These are phyloP conservation scores for Aegilops tauschii DNA, from an alignment of 176 grass and related monocot species.

Conservation along the genomic window DNA sequence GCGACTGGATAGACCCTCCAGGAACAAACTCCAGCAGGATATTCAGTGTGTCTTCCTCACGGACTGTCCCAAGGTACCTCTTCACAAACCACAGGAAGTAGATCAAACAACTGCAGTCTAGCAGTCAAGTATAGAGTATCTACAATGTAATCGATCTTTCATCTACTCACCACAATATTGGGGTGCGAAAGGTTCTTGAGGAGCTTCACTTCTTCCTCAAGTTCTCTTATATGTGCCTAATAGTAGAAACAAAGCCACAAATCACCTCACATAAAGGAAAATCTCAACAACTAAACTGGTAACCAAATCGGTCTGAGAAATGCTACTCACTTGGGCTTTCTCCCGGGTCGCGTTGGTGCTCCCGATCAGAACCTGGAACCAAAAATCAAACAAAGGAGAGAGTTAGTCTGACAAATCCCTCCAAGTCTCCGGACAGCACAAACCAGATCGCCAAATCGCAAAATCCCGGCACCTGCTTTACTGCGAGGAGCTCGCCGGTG, in stretches of 20 bases:
- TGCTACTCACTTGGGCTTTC: slow-evolving; percentile 83
- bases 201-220: slow-evolving; percentile 99
- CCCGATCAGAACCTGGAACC: slow-evolving; percentile 76
- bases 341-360: slow-evolving; percentile 78
- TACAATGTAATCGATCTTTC: neutral
- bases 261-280: slow-evolving; percentile 8
- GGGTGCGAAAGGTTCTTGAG: slow-evolving; percentile 90
- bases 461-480: slow-evolving; percentile 63
- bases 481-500: slow-evolving; percentile 91
- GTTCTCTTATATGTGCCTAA: slow-evolving; percentile 89
- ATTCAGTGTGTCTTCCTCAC: slow-evolving; percentile 87
- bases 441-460: neutral
- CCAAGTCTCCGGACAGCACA: neutral
- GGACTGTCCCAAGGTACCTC: slow-evolving; percentile 94
- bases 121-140: neutral
- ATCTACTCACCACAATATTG: slow-evolving; percentile 90
- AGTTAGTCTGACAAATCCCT: neutral
- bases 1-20: slow-evolving; percentile 95
- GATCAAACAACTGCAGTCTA: slow-evolving; percentile 4
- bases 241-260: slow-evolving; percentile 7
- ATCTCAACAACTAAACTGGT: neutral
- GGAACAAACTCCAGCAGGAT: slow-evolving; percentile 97
- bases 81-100: slow-evolving; percentile 25
- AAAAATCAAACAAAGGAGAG: neutral
- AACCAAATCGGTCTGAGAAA: neutral